phyloP scores from a whole-genome alignment of 2,329 filamentous ascomycete species.

The Fusarium tuaranense region DNA sequence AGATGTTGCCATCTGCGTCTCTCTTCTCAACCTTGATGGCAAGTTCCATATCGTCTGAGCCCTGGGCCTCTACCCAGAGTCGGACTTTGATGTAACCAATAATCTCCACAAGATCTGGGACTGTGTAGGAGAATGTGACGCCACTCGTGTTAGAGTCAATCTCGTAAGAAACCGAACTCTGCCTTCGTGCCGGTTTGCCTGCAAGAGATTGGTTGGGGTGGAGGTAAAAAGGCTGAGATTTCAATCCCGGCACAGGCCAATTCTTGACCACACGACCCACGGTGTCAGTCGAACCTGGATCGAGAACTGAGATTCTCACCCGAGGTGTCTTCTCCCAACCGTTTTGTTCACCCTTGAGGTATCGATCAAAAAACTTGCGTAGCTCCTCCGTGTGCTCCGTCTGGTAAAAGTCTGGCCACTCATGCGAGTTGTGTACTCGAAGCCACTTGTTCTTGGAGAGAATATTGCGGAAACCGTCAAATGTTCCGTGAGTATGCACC shows the following conservation, averaged over 20 bases:
- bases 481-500: neutral
- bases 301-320: neutral
- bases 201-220: neutral
- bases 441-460: neutral
- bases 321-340: neutral
- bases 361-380: neutral
- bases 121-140: neutral
- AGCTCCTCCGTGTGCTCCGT: neutral
- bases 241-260: neutral
- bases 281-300: neutral
- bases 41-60: neutral
- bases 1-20: neutral
- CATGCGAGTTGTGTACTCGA: neutral
- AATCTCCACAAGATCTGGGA: neutral
- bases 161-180: neutral
- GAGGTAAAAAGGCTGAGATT: neutral
- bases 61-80: neutral
- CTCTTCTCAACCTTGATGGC: neutral
- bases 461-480: neutral
- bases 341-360: neutral
- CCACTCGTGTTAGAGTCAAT: neutral
- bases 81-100: neutral
- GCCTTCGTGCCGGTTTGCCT: neutral
- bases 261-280: neutral
- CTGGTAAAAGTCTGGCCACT: neutral